Evolutionary conservation across 345 rosid species (phyloP), one percentile per base, ranked within the genome.

Genomic region (Corymbia maculata): DNA sequence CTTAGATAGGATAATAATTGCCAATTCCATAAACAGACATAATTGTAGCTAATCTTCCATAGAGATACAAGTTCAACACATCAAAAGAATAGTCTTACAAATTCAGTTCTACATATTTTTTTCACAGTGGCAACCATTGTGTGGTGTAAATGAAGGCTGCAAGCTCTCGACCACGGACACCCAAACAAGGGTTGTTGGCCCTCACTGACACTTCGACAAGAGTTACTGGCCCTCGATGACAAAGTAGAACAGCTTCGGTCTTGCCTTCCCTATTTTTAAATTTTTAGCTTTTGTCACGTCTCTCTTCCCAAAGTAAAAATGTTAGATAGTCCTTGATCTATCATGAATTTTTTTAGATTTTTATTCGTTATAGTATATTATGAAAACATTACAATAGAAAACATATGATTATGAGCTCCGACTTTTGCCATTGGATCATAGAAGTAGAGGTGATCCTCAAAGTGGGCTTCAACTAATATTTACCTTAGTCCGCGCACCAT

Each of bases 101-200:
- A 19, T 55, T 21, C 10, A 55, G 22, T 17, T 52, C 55, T 52
- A 52, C 19, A 52, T 52, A 3, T n/a, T 52, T 7, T 3, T 3
- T 55, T 55, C 57, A 17, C 26, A 55, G 8, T 55, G 26, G 1
- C 8, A 5, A 55, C 4, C 10, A 21, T 0, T 8, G 4, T 55
- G 28, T 22, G 26, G 1, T 1, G 2, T 2, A 21, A 0, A 8
- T 1, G 61, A 4, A 26, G 28, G 12, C 1, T 55, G 5, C 61
- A 55, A 55, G 5, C 24, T 2, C 61, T 55, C 2, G 10, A 0
- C 26, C 26, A 52, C 0, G 22, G 57, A 52, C 57, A 52, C 8
- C 9, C 11, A 4, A 51, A 1, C 17, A 17, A 52, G 57, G 57
- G 24, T 52, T 1, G 9, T 1, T 7, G 57, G 57, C 5, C 61